A percentile compares a stretch with the other conserved stretches of the same genome.
These are phyloP conservation scores for Saccharomyces hybrid DNA, from an alignment of 1,139 yeast genomes.

Conservation along the genomic window DNA sequence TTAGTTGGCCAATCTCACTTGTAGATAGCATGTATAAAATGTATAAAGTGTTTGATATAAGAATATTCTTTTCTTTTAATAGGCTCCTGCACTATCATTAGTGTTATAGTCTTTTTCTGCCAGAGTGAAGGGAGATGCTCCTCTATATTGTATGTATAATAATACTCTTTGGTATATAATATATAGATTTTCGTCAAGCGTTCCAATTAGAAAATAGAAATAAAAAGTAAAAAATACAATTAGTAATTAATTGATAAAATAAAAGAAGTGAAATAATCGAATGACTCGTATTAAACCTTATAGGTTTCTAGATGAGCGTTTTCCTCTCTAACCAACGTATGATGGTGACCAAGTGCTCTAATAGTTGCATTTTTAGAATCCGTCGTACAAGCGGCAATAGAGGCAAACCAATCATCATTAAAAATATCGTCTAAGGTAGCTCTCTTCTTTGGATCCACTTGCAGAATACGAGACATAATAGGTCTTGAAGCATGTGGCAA, in stretches of 20 bases:
- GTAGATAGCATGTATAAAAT: no score
- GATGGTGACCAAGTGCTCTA: slow-evolving; percentile 47
- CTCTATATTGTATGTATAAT: slow-evolving; percentile 1
- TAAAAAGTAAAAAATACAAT: neutral
- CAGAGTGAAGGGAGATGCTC: neutral
- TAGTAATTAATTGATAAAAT: neutral
- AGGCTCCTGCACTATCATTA: neutral
- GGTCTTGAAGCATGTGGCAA: slow-evolving; percentile 82
- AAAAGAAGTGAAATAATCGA: neutral
- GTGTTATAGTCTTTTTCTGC: neutral
- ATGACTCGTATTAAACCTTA: slow-evolving; percentile 23
- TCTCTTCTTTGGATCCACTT: slow-evolving; percentile 57
- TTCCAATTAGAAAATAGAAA: neutral
- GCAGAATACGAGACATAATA: slow-evolving; percentile 65
- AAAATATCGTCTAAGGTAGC: slow-evolving; percentile 62
- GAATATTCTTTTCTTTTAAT: no score
- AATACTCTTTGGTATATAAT: neutral
- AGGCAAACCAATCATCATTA: slow-evolving; percentile 62
- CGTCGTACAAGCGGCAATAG: slow-evolving; percentile 45
- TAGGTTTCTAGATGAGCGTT: slow-evolving; percentile 40
- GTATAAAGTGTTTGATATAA: neutral
- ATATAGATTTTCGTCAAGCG: neutral
- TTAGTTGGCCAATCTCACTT: no score
- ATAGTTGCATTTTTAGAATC: slow-evolving; percentile 39
- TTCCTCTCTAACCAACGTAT: slow-evolving; percentile 47